Evolutionary conservation across 345 rosid genomes (phyloP).

Genomic region (Excoecaria agallocha): DNA sequence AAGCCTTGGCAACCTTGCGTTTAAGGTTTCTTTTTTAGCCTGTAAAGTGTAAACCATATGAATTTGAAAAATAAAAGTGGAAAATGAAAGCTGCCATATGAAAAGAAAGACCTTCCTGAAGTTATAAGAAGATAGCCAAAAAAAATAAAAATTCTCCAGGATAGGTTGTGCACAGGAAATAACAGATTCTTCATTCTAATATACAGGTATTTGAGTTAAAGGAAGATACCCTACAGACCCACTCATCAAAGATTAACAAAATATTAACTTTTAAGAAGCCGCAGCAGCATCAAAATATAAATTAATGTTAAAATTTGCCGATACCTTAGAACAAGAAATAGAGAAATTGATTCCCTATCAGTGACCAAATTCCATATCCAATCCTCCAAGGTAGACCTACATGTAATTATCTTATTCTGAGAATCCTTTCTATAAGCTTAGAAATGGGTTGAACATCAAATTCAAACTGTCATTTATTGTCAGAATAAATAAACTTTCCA

Average conservation of each 20-base stretch:
- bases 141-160: not conserved
- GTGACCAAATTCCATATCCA: not conserved
- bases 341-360: not conserved
- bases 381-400: not conserved
- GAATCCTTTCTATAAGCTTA: not conserved
- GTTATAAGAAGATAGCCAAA: not conserved
- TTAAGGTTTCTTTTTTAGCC: constrained; percentile 10
- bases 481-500: not conserved
- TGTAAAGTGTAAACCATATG: constrained; percentile 15
- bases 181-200: not conserved
- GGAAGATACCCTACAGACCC: not conserved
- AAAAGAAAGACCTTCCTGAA: not conserved
- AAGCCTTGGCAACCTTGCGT: constrained; percentile 18
- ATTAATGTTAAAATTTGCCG: not conserved
- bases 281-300: not conserved
- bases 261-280: not conserved
- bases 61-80: not conserved
- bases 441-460: not conserved
- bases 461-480: not conserved
- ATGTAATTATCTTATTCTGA: not conserved
- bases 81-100: not conserved
- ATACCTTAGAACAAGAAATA: not conserved
- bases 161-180: not conserved
- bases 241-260: not conserved
- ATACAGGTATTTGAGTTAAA: not conserved